phyloP scores from a whole-genome alignment of 2,329 filamentous ascomycete species.

The Beauveria sp. region DNA sequence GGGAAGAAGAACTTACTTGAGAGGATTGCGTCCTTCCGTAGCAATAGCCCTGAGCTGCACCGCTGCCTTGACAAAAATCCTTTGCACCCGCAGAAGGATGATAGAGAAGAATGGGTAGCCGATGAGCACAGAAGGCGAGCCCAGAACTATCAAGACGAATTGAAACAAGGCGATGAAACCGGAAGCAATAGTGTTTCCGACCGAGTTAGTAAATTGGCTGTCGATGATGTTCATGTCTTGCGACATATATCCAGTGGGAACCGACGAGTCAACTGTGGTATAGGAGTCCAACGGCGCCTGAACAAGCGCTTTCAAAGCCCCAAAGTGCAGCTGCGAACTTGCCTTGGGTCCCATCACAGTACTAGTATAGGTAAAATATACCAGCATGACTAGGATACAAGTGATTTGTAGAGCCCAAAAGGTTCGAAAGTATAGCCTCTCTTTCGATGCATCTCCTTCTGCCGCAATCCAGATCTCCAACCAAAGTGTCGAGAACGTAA shows the following conservation, averaged over 20 bases:
- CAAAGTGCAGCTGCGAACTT: slow-evolving; percentile 4
- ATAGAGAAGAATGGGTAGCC: slow-evolving; percentile 1
- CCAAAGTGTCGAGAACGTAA: background rate
- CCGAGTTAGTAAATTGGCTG: background rate
- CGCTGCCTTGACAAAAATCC: background rate
- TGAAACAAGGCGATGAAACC: background rate
- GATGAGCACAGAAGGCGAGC: background rate
- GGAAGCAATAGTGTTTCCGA: background rate
- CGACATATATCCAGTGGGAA: slow-evolving; percentile 8
- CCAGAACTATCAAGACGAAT: background rate
- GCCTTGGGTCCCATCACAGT: slow-evolving; percentile 6
- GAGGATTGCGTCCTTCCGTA: slow-evolving; percentile 1
- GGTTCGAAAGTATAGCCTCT: background rate
- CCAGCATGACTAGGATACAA: background rate
- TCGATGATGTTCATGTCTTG: slow-evolving; percentile 4
- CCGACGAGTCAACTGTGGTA: slow-evolving; percentile 8
- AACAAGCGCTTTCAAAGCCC: background rate
- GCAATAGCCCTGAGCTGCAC: background rate
- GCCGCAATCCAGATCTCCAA: slow-evolving; percentile 1
- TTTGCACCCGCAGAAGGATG: background rate
- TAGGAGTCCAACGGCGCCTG: slow-evolving; percentile 3
- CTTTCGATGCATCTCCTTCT: background rate
- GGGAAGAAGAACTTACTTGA: background rate
- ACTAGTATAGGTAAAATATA: background rate
- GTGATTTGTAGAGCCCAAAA: slow-evolving; percentile 5